Conservation (phyloP, 1,139 yeast species). For the Scheffersomyces illinoinensis region DNA sequence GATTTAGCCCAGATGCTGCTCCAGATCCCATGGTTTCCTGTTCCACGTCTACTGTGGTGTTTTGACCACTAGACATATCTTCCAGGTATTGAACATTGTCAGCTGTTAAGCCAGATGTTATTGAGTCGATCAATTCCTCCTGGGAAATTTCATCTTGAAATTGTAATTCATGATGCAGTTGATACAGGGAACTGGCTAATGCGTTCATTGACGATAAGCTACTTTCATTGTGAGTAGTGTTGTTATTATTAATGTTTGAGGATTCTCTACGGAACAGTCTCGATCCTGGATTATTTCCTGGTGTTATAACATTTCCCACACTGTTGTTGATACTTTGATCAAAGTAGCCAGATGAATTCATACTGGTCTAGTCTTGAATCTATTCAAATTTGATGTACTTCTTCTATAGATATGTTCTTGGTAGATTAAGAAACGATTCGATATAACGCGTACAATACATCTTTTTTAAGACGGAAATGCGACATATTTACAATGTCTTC, state of each 20-base stretch:
- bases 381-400: not conserved
- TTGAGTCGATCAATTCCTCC: constrained; percentile 36
- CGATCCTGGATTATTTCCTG: not conserved
- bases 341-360: constrained; percentile 33
- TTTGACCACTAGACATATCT: not conserved
- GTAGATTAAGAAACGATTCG: too few species aligned
- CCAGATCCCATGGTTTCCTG: not conserved
- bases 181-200: constrained; percentile 6
- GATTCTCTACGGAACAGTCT: not conserved
- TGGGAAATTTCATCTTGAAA: constrained; percentile 35
- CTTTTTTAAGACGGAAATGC: not conserved
- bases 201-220: constrained; percentile 5
- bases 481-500: not conserved
- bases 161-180: constrained; percentile 29
- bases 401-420: not conserved
- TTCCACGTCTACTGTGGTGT: not conserved
- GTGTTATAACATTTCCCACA: not conserved
- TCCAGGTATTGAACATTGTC: not conserved
- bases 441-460: not conserved
- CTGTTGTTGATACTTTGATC: constrained; percentile 14
- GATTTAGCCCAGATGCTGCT: not conserved
- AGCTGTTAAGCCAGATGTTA: constrained; percentile 21
- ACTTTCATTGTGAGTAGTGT: not conserved
- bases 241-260: not conserved
- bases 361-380: constrained; percentile 3